A percentile compares a stretch with the other conserved stretches of the same genome.
These are phyloP conservation scores for Colletotrichum incanum DNA, from an alignment of 2,329 filamentous ascomycete species.

Conservation along the genomic window DNA sequence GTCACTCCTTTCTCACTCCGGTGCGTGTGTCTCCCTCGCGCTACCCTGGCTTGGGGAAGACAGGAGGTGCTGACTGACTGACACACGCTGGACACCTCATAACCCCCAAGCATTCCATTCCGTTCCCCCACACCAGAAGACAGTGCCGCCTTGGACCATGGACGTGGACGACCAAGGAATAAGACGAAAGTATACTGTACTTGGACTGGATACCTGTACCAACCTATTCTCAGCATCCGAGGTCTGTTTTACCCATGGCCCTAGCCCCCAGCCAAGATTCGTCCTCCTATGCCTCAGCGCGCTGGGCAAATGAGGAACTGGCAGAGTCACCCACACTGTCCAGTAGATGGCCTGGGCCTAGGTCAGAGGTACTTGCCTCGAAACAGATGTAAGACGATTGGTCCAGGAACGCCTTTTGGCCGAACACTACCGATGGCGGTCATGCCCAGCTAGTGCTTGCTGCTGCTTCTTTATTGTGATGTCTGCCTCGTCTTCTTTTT, in stretches of 20 bases:
- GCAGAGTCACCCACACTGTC: slow-evolving; percentile 36
- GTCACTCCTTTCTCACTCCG: slow-evolving; percentile 34
- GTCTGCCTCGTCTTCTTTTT: slow-evolving; percentile 22
- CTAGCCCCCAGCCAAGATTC: slow-evolving; percentile 11
- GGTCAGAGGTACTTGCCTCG: slow-evolving; percentile 42
- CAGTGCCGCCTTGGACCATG: not conserved
- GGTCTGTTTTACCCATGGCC: slow-evolving; percentile 39
- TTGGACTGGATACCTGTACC: slow-evolving; percentile 19
- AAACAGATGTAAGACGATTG: slow-evolving; percentile 44
- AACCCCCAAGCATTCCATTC: slow-evolving; percentile 20
- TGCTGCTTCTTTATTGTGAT: slow-evolving; percentile 35
- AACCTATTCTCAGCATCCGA: slow-evolving; percentile 35
- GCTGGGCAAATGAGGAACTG: slow-evolving; percentile 4
- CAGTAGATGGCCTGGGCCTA: slow-evolving; percentile 34
- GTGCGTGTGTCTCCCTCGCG: not conserved
- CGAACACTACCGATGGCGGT: slow-evolving; percentile 42
- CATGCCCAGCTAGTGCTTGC: slow-evolving; percentile 38
- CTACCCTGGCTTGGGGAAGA: not conserved
- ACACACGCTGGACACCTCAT: slow-evolving; percentile 4
- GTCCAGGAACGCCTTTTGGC: slow-evolving; percentile 43
- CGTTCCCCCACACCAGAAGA: slow-evolving; percentile 15
- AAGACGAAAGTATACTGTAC: slow-evolving; percentile 30
- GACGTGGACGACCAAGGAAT: slow-evolving; percentile 14
- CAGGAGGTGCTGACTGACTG: not conserved
- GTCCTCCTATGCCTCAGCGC: slow-evolving; percentile 17